Percentiles rank a stretch among this genome's conserved stretches.
These are phyloP conservation scores for Xylaria curta DNA, from an alignment of 495 filamentous ascomycete genomes.

Conservation along the genomic window DNA sequence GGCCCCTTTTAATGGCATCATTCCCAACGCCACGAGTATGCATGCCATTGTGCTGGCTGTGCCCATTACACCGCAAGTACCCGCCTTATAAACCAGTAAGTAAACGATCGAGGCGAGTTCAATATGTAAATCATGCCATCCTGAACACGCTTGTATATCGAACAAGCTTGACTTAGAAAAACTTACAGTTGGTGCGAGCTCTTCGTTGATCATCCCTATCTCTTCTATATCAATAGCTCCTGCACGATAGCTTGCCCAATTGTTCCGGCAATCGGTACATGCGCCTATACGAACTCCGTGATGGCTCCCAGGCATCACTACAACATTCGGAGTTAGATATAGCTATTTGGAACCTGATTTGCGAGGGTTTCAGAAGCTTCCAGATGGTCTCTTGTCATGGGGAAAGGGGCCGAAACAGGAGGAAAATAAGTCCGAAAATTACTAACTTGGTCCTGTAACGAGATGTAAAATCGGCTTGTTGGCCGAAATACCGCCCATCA, in stretches of 20 bases:
- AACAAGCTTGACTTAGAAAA: neutral
- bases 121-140: neutral
- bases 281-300: conserved; percentile 65
- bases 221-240: conserved; percentile 69
- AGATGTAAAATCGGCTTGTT: conserved; percentile 70
- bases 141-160: no score
- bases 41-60: conserved; percentile 76
- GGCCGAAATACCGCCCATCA: conserved; percentile 73
- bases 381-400: no score
- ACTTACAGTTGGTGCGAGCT: conserved; percentile 67
- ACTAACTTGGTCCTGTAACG: conserved; percentile 62
- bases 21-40: conserved; percentile 64
- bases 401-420: no score
- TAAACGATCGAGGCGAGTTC: neutral
- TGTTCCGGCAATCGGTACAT: conserved; percentile 71
- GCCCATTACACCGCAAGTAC: conserved; percentile 74
- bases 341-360: no score
- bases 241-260: conserved; percentile 69
- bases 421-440: no score
- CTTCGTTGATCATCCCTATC: conserved; percentile 69
- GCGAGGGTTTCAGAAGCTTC: no score
- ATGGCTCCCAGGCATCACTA: conserved; percentile 67
- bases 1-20: conserved; percentile 68
- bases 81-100: conserved; percentile 49
- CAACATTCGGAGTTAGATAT: no score